phyloP scores from a whole-genome alignment of 1,139 yeast genomes.

The Nadsonia starkeyi-henricii region DNA sequence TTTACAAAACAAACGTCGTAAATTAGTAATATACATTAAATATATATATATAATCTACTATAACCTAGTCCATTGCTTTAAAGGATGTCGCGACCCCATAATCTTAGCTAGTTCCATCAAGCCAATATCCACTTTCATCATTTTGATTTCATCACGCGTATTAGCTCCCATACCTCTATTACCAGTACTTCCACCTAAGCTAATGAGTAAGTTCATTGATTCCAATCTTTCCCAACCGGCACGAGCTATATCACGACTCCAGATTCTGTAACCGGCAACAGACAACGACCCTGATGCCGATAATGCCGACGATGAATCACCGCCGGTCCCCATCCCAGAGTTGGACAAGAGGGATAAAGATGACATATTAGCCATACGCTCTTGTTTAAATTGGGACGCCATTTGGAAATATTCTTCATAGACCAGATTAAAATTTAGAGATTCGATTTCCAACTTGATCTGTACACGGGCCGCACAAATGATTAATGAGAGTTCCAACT shows the following conservation, averaged over 20 bases:
- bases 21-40: neutral
- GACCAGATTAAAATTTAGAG: constrained; percentile 55
- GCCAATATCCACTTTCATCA: constrained; percentile 23
- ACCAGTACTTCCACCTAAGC: constrained; percentile 10
- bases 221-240: constrained; percentile 26
- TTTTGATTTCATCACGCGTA: constrained; percentile 19
- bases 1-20: too few species aligned
- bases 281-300: neutral
- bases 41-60: neutral
- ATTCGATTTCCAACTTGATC: constrained; percentile 40
- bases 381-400: constrained; percentile 34
- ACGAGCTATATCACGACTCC: constrained; percentile 22
- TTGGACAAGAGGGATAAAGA: constrained; percentile 1
- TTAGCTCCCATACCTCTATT: constrained; percentile 6
- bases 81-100: constrained; percentile 19
- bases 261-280: constrained; percentile 19
- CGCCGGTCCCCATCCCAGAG: constrained; percentile 5
- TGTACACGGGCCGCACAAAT: constrained; percentile 64
- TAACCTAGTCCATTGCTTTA: constrained; percentile 20
- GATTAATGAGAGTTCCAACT: constrained; percentile 51
- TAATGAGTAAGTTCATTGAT: constrained; percentile 18
- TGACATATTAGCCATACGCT: constrained; percentile 22
- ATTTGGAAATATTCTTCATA: constrained; percentile 60
- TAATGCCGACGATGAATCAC: neutral
- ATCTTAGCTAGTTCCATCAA: constrained; percentile 21